These are phyloP conservation scores for Caryopteris hybrid DNA, from an alignment of 305 asterid genomes.

Conservation along the genomic window DNA sequence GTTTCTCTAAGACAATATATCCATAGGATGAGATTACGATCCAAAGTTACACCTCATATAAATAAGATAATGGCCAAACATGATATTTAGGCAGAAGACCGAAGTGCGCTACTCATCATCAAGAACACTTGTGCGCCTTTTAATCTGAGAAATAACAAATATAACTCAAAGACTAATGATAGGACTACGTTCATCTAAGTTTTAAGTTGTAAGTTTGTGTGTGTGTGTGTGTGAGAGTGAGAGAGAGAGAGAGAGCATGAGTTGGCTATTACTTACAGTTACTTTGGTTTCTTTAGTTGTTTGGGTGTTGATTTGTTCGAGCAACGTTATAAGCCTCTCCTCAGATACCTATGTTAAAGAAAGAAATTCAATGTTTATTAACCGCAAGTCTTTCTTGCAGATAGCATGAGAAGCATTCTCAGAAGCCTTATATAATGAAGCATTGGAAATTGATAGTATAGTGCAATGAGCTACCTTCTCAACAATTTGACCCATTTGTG, in stretches of 20 bases:
- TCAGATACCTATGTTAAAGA: slow-evolving; percentile 63
- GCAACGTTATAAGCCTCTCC: slow-evolving; percentile 81
- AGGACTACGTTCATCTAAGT: background rate
- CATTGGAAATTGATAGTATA: background rate
- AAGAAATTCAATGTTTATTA: background rate
- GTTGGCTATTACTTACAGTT: slow-evolving; percentile 70
- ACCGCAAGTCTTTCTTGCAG: background rate
- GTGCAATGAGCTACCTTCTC: slow-evolving; percentile 54
- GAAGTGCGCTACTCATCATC: slow-evolving; percentile 62
- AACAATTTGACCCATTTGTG: slow-evolving; percentile 75
- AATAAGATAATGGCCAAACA: background rate
- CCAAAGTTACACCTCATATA: background rate
- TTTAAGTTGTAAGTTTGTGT: no score
- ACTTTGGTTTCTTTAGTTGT: slow-evolving; percentile 88
- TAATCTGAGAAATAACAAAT: slow-evolving; percentile 44
- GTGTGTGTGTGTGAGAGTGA: no score
- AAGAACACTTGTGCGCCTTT: slow-evolving; percentile 69
- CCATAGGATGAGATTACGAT: background rate
- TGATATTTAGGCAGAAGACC: slow-evolving; percentile 5
- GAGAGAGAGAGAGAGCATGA: background rate
- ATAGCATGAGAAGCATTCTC: background rate
- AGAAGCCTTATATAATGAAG: background rate
- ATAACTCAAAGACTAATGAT: background rate
- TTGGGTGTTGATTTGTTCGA: slow-evolving; percentile 94
- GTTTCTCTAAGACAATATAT: background rate